Percentiles rank a stretch among this genome's conserved stretches.
These are phyloP conservation scores for Fusarium decemcellulare DNA, from an alignment of 2,329 filamentous ascomycete genomes.

Conservation along the genomic window DNA sequence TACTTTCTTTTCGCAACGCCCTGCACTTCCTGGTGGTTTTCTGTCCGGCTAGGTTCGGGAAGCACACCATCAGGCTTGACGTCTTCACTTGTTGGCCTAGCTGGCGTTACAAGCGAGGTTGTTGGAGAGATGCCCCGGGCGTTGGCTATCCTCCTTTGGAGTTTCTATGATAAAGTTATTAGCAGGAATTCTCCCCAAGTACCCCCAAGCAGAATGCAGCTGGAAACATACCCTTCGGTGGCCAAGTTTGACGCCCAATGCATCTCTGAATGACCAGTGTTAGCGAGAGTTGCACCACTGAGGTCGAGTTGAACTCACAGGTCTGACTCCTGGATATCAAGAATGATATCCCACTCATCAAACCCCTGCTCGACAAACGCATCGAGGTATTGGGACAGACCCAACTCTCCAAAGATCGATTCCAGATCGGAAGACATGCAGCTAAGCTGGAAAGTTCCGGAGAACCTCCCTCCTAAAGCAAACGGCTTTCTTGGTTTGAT, in stretches of 20 bases:
- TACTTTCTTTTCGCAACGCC: slow-evolving; percentile 79
- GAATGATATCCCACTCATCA: slow-evolving; percentile 86
- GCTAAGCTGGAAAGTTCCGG: slow-evolving; percentile 39
- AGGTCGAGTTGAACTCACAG: slow-evolving; percentile 68
- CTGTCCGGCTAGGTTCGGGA: slow-evolving; percentile 62
- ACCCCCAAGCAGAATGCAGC: not conserved
- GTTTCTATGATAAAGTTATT: slow-evolving; percentile 68
- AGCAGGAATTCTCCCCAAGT: slow-evolving; percentile 14
- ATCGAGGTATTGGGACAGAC: slow-evolving; percentile 82
- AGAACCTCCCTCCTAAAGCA: slow-evolving; percentile 21
- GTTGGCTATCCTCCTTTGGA: slow-evolving; percentile 87
- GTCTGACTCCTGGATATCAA: slow-evolving; percentile 88
- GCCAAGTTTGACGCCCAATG: slow-evolving; percentile 82
- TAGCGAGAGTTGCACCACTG: slow-evolving; percentile 21
- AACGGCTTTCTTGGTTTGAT: slow-evolving; percentile 27
- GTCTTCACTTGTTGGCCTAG: slow-evolving; percentile 67
- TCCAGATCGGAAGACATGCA: slow-evolving; percentile 72
- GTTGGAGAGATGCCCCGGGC: slow-evolving; percentile 74
- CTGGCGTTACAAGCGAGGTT: slow-evolving; percentile 64
- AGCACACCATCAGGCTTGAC: slow-evolving; percentile 68
- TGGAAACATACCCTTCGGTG: slow-evolving; percentile 77
- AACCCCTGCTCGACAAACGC: slow-evolving; percentile 84
- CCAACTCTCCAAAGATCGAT: slow-evolving; percentile 79
- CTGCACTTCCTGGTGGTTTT: slow-evolving; percentile 60
- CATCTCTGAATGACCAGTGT: slow-evolving; percentile 67